Percentiles rank a stretch among this genome's conserved stretches.
phyloP scores from a whole-genome alignment of 805 yeast genomes.

The Isabelozyma heimii region DNA sequence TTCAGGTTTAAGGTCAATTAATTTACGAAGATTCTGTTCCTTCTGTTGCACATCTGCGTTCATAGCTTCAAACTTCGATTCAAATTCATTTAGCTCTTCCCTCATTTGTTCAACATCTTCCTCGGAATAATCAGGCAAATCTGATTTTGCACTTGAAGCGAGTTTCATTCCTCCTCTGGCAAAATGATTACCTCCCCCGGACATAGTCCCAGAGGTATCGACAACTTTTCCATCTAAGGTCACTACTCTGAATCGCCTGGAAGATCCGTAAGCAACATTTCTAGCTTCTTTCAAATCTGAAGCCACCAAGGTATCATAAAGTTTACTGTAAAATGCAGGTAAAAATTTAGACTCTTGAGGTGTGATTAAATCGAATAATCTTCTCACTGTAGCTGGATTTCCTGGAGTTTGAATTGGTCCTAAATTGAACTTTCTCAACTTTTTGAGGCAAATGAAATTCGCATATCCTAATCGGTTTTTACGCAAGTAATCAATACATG shows the following conservation, averaged over 20 bases:
- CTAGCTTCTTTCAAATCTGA: slow-evolving; percentile 75
- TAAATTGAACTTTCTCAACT: slow-evolving; percentile 63
- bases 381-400: slow-evolving; percentile 57
- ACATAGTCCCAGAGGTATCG: slow-evolving; percentile 91
- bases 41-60: slow-evolving; percentile 54
- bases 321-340: slow-evolving; percentile 86
- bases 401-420: slow-evolving; percentile 65
- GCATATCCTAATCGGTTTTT: slow-evolving; percentile 86
- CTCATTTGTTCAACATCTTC: slow-evolving; percentile 57
- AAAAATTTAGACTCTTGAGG: slow-evolving; percentile 66
- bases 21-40: slow-evolving; percentile 53
- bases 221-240: slow-evolving; percentile 90
- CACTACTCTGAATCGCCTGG: slow-evolving; percentile 80
- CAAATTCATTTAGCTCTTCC: slow-evolving; percentile 50
- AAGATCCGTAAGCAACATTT: slow-evolving; percentile 76
- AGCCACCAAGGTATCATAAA: slow-evolving; percentile 88
- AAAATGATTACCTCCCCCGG: slow-evolving; percentile 86
- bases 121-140: slow-evolving; percentile 42
- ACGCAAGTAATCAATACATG: slow-evolving; percentile 74
- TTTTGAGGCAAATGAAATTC: slow-evolving; percentile 75
- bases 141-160: slow-evolving; percentile 30
- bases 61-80: slow-evolving; percentile 49
- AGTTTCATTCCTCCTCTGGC: slow-evolving; percentile 76
- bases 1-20: slow-evolving; percentile 69
- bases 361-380: slow-evolving; percentile 79